Percentiles rank a stretch among this genome's conserved stretches.
These are phyloP conservation scores for Eucalyptus albens DNA, from an alignment of 345 rosid genomes.

Conservation along the genomic window DNA sequence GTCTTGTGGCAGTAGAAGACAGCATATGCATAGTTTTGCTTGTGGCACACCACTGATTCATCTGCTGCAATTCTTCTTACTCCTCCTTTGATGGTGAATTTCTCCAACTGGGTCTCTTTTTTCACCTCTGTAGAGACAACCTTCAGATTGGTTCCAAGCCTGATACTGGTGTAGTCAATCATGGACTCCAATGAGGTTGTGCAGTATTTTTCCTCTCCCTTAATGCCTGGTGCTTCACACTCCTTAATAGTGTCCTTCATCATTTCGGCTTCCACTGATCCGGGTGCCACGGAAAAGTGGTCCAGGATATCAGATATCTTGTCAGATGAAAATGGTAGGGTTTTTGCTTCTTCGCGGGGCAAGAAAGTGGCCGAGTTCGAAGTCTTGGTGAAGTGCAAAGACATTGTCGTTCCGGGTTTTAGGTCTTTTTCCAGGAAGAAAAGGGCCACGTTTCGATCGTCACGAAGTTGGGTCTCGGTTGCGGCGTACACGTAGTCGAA, in stretches of 20 bases:
- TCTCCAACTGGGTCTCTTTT: conserved; percentile 21
- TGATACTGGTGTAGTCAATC: conserved; percentile 62
- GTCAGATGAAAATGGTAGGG: conserved; percentile 59
- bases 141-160: conserved; percentile 42
- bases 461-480: conserved; percentile 48
- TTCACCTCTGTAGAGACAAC: conserved; percentile 61
- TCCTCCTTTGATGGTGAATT: conserved; percentile 25
- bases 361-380: conserved; percentile 37
- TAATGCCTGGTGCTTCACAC: conserved; percentile 50
- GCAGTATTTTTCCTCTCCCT: conserved; percentile 73
- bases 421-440: conserved; percentile 85
- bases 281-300: conserved; percentile 38
- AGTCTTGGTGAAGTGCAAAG: conserved; percentile 38
- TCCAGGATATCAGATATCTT: conserved; percentile 36
- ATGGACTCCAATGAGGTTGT: conserved; percentile 79
- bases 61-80: conserved; percentile 18
- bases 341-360: conserved; percentile 48
- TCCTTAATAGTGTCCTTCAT: conserved; percentile 54
- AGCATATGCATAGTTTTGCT: conserved; percentile 65
- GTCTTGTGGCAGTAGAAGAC: conserved; percentile 80
- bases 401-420: conserved; percentile 38
- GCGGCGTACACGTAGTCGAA: conserved; percentile 30
- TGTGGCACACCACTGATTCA: conserved; percentile 59
- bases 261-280: conserved; percentile 48
- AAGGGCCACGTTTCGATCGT: conserved; percentile 41